Evolutionary conservation across 2,329 filamentous ascomycete species (phyloP).

Genomic region (Cladosporium sp.): DNA sequence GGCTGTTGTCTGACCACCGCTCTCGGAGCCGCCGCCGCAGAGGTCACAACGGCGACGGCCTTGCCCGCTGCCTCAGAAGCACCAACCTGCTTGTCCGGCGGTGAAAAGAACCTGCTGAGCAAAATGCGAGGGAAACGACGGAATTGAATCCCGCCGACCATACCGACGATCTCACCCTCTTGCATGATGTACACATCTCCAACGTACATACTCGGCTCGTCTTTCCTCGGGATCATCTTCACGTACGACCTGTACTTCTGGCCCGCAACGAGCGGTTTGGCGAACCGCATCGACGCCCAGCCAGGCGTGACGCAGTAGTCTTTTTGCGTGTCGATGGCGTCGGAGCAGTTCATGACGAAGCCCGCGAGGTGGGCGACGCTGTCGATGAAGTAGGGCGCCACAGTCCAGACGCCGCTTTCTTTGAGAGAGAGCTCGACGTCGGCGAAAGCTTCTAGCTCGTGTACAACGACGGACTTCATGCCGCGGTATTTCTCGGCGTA

Average conservation of each 20-base stretch:
- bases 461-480: slow-evolving; percentile 35
- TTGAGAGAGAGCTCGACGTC: slow-evolving; percentile 31
- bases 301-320: slow-evolving; percentile 40
- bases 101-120: slow-evolving; percentile 44
- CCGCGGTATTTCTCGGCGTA: slow-evolving; percentile 34
- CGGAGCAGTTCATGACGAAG: slow-evolving; percentile 34
- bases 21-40: neutral
- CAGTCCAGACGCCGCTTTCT: slow-evolving; percentile 32
- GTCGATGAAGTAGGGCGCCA: slow-evolving; percentile 34
- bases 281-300: slow-evolving; percentile 34
- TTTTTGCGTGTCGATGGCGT: slow-evolving; percentile 31
- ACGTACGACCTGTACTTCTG: slow-evolving; percentile 38
- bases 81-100: neutral
- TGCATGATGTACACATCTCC: slow-evolving; percentile 30
- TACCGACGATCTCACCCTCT: slow-evolving; percentile 23
- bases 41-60: neutral
- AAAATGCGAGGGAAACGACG: slow-evolving; percentile 40
- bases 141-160: slow-evolving; percentile 36
- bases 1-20: neutral
- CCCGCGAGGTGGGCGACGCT: slow-evolving; percentile 29
- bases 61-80: neutral
- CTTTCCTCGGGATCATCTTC: slow-evolving; percentile 22
- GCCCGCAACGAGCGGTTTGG: slow-evolving; percentile 31
- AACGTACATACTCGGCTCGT: slow-evolving; percentile 20
- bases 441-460: slow-evolving; percentile 35